These are phyloP conservation scores for Penicillium waksmanii DNA, from an alignment of 495 filamentous ascomycete genomes.

Conservation along the genomic window DNA sequence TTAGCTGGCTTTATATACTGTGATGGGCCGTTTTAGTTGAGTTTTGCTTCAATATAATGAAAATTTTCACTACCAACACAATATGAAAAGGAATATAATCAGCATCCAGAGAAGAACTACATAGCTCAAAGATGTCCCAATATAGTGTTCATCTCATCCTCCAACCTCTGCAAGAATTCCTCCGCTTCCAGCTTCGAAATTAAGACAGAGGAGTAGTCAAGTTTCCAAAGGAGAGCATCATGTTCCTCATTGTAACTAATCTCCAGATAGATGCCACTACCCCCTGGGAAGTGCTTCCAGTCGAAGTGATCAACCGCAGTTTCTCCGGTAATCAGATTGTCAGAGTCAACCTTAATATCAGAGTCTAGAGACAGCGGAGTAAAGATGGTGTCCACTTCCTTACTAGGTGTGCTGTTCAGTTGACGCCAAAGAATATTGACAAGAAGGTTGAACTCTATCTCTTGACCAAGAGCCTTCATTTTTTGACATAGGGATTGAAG, in stretches of 20 bases:
- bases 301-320: background rate
- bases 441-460: slow-evolving; percentile 1
- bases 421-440: background rate
- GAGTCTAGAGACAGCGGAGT: background rate
- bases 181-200: background rate
- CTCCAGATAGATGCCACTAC: background rate
- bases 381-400: background rate
- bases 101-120: background rate
- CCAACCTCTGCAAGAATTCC: background rate
- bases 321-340: background rate
- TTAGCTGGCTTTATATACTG: too few relatives aligned
- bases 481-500: background rate
- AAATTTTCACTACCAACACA: too few relatives aligned
- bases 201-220: background rate
- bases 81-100: background rate
- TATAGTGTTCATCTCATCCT: background rate
- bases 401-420: background rate
- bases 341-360: background rate
- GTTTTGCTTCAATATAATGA: too few relatives aligned
- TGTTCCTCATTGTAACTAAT: background rate
- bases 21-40: too few relatives aligned
- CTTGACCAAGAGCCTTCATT: background rate
- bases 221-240: background rate
- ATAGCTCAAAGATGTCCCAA: background rate
- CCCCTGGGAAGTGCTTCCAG: background rate